Evolutionary conservation across 495 filamentous ascomycete species (phyloP).

Genomic region (Aspergillus incahuasiensis): DNA sequence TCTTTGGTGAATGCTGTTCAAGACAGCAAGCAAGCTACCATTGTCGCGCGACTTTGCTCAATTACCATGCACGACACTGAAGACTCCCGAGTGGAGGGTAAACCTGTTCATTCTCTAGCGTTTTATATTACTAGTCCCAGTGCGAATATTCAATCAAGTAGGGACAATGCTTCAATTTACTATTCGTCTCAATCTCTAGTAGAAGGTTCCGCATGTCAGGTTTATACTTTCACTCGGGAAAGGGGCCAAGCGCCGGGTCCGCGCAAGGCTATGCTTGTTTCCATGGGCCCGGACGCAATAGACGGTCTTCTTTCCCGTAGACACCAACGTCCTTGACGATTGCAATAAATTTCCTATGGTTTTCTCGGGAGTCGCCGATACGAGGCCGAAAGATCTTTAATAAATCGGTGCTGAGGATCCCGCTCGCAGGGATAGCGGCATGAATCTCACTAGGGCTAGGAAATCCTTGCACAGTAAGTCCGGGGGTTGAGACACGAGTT

Average conservation of each 20-base stretch:
- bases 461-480: conserved; percentile 31
- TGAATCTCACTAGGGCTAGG: conserved; percentile 68
- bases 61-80: too few relatives aligned
- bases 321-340: conserved; percentile 46
- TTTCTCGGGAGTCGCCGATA: conserved; percentile 47
- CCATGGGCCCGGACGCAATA: conserved; percentile 38
- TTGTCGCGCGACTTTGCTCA: too few relatives aligned
- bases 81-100: too few relatives aligned
- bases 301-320: conserved; percentile 42
- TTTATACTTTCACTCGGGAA: too few relatives aligned
- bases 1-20: too few relatives aligned
- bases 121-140: too few relatives aligned
- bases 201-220: too few relatives aligned
- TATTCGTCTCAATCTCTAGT: too few relatives aligned
- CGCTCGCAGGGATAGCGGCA: conserved; percentile 59
- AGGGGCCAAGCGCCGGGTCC: neutral
- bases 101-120: too few relatives aligned
- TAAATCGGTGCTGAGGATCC: conserved; percentile 60
- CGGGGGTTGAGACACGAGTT: conserved; percentile 33
- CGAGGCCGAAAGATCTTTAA: conserved; percentile 58
- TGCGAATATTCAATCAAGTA: too few relatives aligned
- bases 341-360: conserved; percentile 40
- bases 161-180: too few relatives aligned
- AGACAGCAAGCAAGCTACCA: too few relatives aligned
- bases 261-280: conserved; percentile 22